Evolutionary conservation across 2,329 filamentous ascomycete genomes (phyloP).

Genomic region (Paecilomyces formosus): DNA sequence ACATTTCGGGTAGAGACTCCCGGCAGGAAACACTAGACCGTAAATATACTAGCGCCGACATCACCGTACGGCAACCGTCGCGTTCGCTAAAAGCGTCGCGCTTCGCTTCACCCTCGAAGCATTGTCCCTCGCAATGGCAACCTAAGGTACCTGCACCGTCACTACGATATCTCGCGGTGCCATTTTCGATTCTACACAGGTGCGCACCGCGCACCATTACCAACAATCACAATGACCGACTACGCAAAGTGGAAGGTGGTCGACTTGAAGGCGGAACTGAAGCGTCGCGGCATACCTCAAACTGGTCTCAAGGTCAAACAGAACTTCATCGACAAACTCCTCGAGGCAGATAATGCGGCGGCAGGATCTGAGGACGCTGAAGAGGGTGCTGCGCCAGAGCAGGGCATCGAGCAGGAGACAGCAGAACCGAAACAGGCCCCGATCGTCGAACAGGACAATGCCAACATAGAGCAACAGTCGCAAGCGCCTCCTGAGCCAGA

Average conservation of each 20-base stretch:
- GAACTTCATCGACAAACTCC: slow-evolving; percentile 56
- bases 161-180: not conserved
- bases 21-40: not conserved
- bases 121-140: not conserved
- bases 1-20: not conserved
- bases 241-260: slow-evolving; percentile 61
- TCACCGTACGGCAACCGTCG: not conserved
- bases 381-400: not conserved
- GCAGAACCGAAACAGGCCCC: slow-evolving; percentile 6
- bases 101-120: not conserved
- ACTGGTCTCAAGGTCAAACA: slow-evolving; percentile 64
- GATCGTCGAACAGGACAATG: slow-evolving; percentile 2
- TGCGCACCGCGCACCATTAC: not conserved
- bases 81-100: not conserved
- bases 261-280: slow-evolving; percentile 68
- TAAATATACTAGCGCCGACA: not conserved
- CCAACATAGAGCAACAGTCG: not conserved
- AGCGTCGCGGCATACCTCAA: slow-evolving; percentile 60
- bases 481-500: not conserved
- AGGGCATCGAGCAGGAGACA: slow-evolving; percentile 7
- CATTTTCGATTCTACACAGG: not conserved
- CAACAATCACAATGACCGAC: slow-evolving; percentile 38
- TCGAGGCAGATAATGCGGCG: slow-evolving; percentile 32
- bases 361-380: slow-evolving; percentile 12
- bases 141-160: not conserved